Conservation (phyloP, 129 eudicot species). For the Flaveria bidentis region DNA sequence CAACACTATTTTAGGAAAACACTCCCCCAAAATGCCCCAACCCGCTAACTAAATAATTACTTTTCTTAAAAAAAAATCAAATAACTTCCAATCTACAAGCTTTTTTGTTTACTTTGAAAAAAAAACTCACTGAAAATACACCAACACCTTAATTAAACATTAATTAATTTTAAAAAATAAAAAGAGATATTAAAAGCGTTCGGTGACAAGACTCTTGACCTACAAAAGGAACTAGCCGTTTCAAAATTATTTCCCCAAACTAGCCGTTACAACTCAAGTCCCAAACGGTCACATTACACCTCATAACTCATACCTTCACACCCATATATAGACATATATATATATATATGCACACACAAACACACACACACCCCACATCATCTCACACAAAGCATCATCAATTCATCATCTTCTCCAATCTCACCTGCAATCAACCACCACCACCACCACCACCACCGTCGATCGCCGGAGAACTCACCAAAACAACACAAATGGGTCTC, state of each 20-base stretch:
- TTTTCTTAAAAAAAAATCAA: too few species aligned
- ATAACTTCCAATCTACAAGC: too few species aligned
- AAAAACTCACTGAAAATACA: too few species aligned
- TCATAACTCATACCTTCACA: background rate
- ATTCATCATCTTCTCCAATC: constrained; percentile 7
- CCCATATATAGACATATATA: constrained; percentile 7
- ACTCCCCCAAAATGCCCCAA: too few species aligned
- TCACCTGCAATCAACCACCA: background rate
- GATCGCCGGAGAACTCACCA: constrained; percentile 8
- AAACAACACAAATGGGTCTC: constrained; percentile 24
- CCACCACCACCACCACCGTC: background rate
- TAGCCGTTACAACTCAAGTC: background rate
- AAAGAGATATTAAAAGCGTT: too few species aligned
- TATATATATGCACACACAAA: too few species aligned
- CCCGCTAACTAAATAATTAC: too few species aligned
- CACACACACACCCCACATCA: background rate
- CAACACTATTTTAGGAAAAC: too few species aligned
- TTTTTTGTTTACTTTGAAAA: too few species aligned
- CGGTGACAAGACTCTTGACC: too few species aligned
- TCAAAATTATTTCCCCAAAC: background rate
- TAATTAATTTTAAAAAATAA: too few species aligned
- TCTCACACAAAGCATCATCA: background rate
- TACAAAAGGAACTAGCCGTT: background rate
- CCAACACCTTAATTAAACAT: too few species aligned
- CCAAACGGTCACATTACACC: background rate